phyloP scores from a whole-genome alignment of 495 filamentous ascomycete species.

The Podospora comata region DNA sequence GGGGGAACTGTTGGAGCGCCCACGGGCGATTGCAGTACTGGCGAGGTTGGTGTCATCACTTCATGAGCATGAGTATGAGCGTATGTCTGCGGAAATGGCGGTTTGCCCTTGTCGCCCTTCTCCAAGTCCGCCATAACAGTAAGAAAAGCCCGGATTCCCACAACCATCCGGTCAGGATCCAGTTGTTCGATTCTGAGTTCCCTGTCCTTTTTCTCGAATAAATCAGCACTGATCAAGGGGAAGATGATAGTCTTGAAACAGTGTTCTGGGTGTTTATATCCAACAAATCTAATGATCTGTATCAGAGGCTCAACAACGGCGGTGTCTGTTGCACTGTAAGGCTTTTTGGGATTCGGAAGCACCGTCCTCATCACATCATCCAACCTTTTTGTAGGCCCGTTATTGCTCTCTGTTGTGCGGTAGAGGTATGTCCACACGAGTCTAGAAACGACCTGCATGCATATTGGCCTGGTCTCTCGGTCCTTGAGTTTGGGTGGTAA shows the following conservation, averaged over 20 bases:
- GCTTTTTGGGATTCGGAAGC: conserved; percentile 71
- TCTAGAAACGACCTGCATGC: conserved; percentile 83
- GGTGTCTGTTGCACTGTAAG: conserved; percentile 73
- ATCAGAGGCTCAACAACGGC: conserved; percentile 83
- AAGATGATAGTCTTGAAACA: conserved; percentile 92
- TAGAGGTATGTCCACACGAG: conserved; percentile 97
- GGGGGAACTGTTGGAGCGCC: conserved; percentile 31
- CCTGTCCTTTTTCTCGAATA: conserved; percentile 69
- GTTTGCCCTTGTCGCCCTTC: conserved; percentile 70
- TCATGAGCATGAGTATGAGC: conserved; percentile 40
- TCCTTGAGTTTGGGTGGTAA: conserved; percentile 80
- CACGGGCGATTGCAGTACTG: conserved; percentile 47
- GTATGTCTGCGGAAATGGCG: conserved; percentile 73
- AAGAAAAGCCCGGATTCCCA: conserved; percentile 91
- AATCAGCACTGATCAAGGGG: conserved; percentile 87
- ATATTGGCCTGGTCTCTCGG: conserved; percentile 70
- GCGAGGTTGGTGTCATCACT: conserved; percentile 49
- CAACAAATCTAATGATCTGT: conserved; percentile 91
- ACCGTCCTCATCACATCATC: conserved; percentile 83
- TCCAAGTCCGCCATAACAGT: conserved; percentile 93
- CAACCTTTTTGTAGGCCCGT: conserved; percentile 68
- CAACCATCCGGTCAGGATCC: conserved; percentile 92
- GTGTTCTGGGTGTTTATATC: conserved; percentile 86
- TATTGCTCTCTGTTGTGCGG: conserved; percentile 65
- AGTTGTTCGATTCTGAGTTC: conserved; percentile 88